A percentile compares a stretch with the other conserved stretches of the same genome.
phyloP scores from a whole-genome alignment of 257 asterid genomes.

The Capsicum baccatum region DNA sequence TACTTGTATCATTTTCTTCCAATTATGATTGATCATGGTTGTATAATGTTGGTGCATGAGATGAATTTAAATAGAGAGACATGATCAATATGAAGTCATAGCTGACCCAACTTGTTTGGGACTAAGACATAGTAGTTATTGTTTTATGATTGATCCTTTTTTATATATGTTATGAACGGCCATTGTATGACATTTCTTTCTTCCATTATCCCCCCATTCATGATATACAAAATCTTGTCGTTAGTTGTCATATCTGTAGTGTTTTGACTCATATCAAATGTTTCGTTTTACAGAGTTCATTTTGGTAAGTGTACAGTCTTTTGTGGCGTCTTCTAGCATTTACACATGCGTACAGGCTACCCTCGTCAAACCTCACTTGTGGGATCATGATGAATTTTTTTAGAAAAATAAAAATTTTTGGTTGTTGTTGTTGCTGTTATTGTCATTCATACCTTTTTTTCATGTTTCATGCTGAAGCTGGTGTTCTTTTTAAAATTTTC shows the following conservation, averaged over 20 bases:
- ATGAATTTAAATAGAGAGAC: background rate
- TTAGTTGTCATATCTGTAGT: background rate
- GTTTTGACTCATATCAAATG: background rate
- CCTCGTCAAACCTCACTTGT: background rate
- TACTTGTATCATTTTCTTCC: background rate
- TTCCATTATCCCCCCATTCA: background rate
- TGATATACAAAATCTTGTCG: background rate
- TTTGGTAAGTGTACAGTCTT: background rate
- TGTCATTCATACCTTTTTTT: background rate
- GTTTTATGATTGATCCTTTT: background rate
- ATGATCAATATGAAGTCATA: background rate
- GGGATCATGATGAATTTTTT: background rate
- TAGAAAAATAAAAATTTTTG: too few relatives aligned
- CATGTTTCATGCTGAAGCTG: background rate
- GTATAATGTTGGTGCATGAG: background rate
- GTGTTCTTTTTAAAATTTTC: background rate
- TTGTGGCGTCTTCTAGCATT: background rate
- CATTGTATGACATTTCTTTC: background rate
- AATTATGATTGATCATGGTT: slow-evolving; percentile 10
- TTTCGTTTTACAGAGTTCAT: background rate
- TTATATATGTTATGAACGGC: background rate
- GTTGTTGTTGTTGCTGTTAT: background rate
- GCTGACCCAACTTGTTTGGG: background rate
- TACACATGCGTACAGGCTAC: background rate
- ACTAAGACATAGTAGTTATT: background rate